Evolutionary conservation across 441 rosid species (phyloP), one percentile per base, ranked within the genome.

Genomic region (Cnidoscolus chayamansa): DNA sequence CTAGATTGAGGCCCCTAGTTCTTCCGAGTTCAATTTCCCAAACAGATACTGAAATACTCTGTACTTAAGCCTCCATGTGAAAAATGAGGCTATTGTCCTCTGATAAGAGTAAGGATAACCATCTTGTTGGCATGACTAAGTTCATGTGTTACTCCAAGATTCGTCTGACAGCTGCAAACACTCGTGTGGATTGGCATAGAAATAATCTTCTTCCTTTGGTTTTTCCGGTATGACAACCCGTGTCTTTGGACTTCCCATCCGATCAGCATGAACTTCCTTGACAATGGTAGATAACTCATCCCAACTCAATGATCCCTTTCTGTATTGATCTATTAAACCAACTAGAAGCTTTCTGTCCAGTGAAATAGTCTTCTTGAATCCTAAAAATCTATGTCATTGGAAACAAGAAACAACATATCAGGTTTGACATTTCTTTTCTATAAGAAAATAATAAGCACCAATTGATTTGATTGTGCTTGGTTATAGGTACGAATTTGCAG

Each of bases 181-280:
- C 74, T 91, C 97, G 19, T 88, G 83, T 16, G 95, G 93, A 67
- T 91, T 91, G 64, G 97, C 86, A 72, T 87, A 91, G 84, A 89
- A 91, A 77, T 86, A 89, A 70, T 91, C 92, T 77, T 91, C 97
- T 75, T 89, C 97, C 65, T 89, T 91, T 0, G 97, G 97, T 72
- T 76, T 84, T 65, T 85, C 91, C 9, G 89, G 84, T 30, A 89
- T 80, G 57, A 86, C 85, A 63, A 72, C 68, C 73, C 97, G 77
- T 16, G 19, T 76, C 40, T 69, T 82, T 1, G 89, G 90, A 64
- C 83, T 84, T 31, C 94, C 95, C 80, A 84, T 82, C 60, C 87
- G 83, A 79, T 79, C 76, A 10, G 76, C 84, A 76, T 91, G 97
- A 76, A 78, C 75, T 67, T 78, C 87, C 84, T 88, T 89, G 13